These are phyloP conservation scores for Hibiscus mutabilis DNA, from an alignment of 345 rosid genomes.

Conservation along the genomic window DNA sequence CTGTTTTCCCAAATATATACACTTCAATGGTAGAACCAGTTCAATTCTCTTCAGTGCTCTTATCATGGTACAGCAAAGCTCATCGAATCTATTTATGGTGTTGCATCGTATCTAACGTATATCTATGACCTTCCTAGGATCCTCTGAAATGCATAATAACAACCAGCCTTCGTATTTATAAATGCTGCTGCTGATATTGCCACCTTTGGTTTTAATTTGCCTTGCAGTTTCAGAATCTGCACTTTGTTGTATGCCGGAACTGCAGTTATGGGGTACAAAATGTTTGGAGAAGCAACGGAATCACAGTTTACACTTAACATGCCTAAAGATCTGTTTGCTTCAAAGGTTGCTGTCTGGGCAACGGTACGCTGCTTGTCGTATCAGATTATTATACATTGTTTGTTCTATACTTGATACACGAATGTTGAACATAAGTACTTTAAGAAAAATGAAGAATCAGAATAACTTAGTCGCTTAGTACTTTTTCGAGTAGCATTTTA, in stretches of 20 bases:
- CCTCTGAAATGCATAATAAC: too few species aligned
- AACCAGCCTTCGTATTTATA: background rate
- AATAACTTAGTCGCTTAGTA: background rate
- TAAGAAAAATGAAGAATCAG: background rate
- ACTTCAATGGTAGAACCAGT: conserved; percentile 76
- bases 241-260: conserved; percentile 76
- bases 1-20: conserved; percentile 88
- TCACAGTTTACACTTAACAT: conserved; percentile 89
- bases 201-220: background rate
- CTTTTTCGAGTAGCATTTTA: background rate
- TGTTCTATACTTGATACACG: background rate
- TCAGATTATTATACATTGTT: background rate
- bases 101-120: background rate
- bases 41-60: conserved; percentile 63
- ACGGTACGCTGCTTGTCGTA: conserved; percentile 41
- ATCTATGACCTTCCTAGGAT: background rate
- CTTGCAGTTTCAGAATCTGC: conserved; percentile 62
- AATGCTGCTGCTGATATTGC: too few species aligned
- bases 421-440: background rate
- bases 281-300: conserved; percentile 67
- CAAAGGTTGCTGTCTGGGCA: conserved; percentile 91
- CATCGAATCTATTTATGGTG: background rate
- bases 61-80: conserved; percentile 42
- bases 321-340: conserved; percentile 71
- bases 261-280: conserved; percentile 77